Percentiles rank a stretch among this genome's conserved stretches.
phyloP scores from a whole-genome alignment of 2,329 filamentous ascomycete genomes.

The Mariannaea sp. region DNA sequence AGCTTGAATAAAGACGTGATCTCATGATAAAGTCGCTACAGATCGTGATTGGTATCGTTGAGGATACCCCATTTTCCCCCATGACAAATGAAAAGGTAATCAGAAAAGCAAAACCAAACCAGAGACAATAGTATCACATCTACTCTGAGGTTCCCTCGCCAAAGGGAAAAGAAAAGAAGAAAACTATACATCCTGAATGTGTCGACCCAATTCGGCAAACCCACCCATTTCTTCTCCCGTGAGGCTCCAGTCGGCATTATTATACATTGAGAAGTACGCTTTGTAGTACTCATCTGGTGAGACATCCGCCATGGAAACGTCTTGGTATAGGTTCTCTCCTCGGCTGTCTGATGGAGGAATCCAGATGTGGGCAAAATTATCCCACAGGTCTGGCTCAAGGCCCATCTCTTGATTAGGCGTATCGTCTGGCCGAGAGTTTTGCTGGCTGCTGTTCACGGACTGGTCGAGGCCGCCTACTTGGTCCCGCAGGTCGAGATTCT shows the following conservation, averaged over 20 bases:
- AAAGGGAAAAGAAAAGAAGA: background rate
- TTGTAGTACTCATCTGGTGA: constrained; percentile 36
- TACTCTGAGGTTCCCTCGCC: too few species aligned
- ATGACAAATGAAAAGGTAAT: background rate
- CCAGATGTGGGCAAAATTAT: constrained; percentile 37
- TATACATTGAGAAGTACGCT: constrained; percentile 38
- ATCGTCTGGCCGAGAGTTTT: constrained; percentile 13
- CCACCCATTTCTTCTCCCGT: constrained; percentile 37
- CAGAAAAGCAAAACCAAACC: background rate
- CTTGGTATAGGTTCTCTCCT: constrained; percentile 28
- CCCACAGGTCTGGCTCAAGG: constrained; percentile 35
- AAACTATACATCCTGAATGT: constrained; percentile 34
- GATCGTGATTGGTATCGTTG: background rate
- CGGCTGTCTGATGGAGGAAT: constrained; percentile 26
- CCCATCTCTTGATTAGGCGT: constrained; percentile 29
- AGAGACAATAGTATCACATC: too few species aligned
- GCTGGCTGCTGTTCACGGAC: constrained; percentile 4
- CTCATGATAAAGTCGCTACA: background rate
- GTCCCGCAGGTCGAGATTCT: constrained; percentile 3
- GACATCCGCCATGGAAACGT: constrained; percentile 33
- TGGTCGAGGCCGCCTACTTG: background rate
- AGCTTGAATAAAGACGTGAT: background rate
- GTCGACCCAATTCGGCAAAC: constrained; percentile 36
- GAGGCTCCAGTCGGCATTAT: constrained; percentile 37
- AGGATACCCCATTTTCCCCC: background rate